Percentiles rank a stretch among this genome's conserved stretches.
phyloP scores from a whole-genome alignment of 2,329 filamentous ascomycete species.

The Aspergillus sp. region DNA sequence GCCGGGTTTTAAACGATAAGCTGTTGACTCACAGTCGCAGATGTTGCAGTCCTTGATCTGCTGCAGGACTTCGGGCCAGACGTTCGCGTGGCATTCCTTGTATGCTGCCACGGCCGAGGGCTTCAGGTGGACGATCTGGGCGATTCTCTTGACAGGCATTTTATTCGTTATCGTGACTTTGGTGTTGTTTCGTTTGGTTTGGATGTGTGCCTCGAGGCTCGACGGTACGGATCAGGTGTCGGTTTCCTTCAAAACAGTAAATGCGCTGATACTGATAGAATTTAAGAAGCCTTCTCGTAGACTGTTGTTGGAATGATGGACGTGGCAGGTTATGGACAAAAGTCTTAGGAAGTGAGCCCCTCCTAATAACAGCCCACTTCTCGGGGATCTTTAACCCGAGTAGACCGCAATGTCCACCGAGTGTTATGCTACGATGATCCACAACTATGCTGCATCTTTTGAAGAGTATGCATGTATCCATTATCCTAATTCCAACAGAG shows the following conservation, averaged over 20 bases:
- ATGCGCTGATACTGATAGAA: no score
- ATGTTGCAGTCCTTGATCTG: slow-evolving; percentile 77
- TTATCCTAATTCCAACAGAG: no score
- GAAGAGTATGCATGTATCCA: no score
- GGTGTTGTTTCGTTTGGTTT: neutral
- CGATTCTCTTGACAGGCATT: slow-evolving; percentile 50
- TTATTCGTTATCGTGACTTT: neutral
- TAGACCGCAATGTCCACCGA: neutral
- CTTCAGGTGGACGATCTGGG: slow-evolving; percentile 71
- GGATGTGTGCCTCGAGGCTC: neutral
- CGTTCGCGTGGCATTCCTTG: slow-evolving; percentile 69
- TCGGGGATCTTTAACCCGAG: slow-evolving; percentile 28
- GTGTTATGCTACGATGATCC: no score
- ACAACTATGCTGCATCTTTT: no score
- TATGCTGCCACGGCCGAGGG: slow-evolving; percentile 66
- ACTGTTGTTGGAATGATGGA: no score
- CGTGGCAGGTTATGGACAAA: no score
- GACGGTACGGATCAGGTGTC: neutral
- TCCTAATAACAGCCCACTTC: slow-evolving; percentile 14
- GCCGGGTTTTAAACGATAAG: neutral
- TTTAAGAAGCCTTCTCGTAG: no score
- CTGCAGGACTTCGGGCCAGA: slow-evolving; percentile 75
- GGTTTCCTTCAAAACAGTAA: no score
- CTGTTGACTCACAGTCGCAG: slow-evolving; percentile 59
- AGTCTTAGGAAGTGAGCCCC: neutral